These are phyloP conservation scores for Pyrus hybrid DNA, from an alignment of 331 rosid genomes.

Conservation along the genomic window DNA sequence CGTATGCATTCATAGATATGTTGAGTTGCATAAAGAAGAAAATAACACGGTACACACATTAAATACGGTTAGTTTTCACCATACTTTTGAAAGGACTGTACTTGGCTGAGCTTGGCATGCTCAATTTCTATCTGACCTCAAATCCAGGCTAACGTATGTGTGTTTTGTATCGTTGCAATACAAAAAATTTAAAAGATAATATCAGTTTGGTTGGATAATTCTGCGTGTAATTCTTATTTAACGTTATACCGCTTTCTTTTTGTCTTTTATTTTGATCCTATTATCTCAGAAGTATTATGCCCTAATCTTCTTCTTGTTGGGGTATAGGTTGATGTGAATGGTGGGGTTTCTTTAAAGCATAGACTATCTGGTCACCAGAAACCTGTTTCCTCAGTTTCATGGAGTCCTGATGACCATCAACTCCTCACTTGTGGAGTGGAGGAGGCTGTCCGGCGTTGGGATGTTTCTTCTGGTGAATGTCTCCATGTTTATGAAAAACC, in stretches of 20 bases:
- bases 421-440: constrained; percentile 94
- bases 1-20: neutral
- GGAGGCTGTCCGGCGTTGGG: constrained; percentile 89
- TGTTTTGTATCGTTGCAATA: neutral
- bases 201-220: neutral
- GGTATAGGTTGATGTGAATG: constrained; percentile 54
- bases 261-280: neutral
- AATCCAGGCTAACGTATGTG: neutral
- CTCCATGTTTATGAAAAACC: constrained; percentile 76
- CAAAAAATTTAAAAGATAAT: neutral
- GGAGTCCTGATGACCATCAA: constrained; percentile 89
- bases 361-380: constrained; percentile 75
- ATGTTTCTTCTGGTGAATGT: constrained; percentile 79
- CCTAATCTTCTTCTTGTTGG: neutral
- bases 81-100: neutral
- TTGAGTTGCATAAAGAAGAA: neutral
- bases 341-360: constrained; percentile 56
- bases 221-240: neutral
- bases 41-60: neutral
- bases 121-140: neutral
- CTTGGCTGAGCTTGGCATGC: constrained; percentile 4
- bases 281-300: neutral
- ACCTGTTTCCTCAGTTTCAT: constrained; percentile 72
- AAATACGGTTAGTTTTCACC: neutral
- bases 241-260: neutral